Base-by-base conservation (phyloP, 2,329 filamentous ascomycete species). In the Boeremia lycopersici region DNA sequence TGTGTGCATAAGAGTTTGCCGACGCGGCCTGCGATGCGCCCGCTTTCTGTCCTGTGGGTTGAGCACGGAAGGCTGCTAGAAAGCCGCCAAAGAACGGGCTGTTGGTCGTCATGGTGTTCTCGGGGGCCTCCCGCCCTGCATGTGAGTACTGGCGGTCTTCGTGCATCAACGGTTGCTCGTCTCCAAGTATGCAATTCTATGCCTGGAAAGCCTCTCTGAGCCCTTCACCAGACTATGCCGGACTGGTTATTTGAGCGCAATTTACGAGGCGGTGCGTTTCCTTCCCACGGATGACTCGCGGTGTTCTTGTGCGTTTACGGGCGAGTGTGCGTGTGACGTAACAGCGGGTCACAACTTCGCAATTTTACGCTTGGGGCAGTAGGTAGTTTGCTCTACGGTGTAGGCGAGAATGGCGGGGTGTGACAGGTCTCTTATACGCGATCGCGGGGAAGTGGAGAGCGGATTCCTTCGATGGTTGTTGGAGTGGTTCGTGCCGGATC, bases 11-110 rank as follows among this genome's bases (percentile, higher is more conserved):
- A 8, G 76, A 64, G 34, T 73, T 71, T 19, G 76, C 57, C 5
- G 74, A 72, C 6, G 75, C 54, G 28, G 77, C 62, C 39, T 70
- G 65, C 15, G 77, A 71, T n/a, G 76, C 75, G 10, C 83, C 78
- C 23, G 84, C 77, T 67, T 87, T 87, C 61, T 84, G 78, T 25
- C 82, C 80, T 51, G 81, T 78, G 36, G 85, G 85, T 68, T 88
- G 85, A 45, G 86, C 84, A 46, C 86, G 81, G 68, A 89, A 89
- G 59, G 86, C 85, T 42, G 86, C 83, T 58, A 89, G 81, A 76
- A 89, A 87, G 77, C 85, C 86, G 62, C 85, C 81, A 65, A 89
- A 80, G 76, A 89, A 89, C 42, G 82, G 86, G 53, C 85, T 77
- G 76, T 88, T 87, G 60, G 84, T 86, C 2, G 84, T 82, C 85